Evolutionary conservation across 2,329 filamentous ascomycete species (phyloP).

Genomic region (Zelopaecilomyces penicillatus): DNA sequence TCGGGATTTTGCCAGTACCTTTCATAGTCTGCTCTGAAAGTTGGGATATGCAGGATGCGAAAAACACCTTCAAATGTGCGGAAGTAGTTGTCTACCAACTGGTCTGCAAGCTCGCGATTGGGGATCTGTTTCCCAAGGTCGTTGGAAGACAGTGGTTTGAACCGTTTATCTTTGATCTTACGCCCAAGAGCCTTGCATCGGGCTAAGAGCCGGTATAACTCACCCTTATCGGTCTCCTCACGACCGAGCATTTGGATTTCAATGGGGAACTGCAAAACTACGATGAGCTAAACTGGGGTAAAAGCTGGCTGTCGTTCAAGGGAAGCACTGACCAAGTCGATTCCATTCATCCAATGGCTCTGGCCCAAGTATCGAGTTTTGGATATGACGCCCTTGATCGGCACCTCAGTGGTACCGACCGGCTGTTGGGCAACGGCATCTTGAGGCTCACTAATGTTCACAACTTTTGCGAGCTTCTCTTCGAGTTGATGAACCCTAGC

Average conservation of each 20-base stretch:
- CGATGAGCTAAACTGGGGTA: background rate
- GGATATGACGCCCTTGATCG: slow-evolving; percentile 27
- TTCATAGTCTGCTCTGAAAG: slow-evolving; percentile 46
- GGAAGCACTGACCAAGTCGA: slow-evolving; percentile 28
- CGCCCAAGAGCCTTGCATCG: slow-evolving; percentile 34
- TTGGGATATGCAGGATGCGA: slow-evolving; percentile 49
- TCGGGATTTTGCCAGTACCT: slow-evolving; percentile 37
- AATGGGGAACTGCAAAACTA: slow-evolving; percentile 18
- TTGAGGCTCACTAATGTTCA: slow-evolving; percentile 15
- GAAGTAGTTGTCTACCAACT: slow-evolving; percentile 45
- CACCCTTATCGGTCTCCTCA: slow-evolving; percentile 18
- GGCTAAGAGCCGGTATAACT: slow-evolving; percentile 24
- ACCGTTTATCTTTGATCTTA: slow-evolving; percentile 32
- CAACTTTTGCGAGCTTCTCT: slow-evolving; percentile 27
- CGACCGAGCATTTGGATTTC: slow-evolving; percentile 19
- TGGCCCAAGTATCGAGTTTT: slow-evolving; percentile 39
- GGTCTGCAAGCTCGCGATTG: slow-evolving; percentile 33
- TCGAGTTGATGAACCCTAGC: slow-evolving; percentile 35
- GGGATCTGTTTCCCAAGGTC: slow-evolving; percentile 34
- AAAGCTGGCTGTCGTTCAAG: background rate
- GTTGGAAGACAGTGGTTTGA: slow-evolving; percentile 24
- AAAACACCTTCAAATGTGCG: slow-evolving; percentile 48
- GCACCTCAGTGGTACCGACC: slow-evolving; percentile 6
- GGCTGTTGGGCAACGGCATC: slow-evolving; percentile 5
- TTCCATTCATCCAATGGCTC: slow-evolving; percentile 43